Evolutionary conservation across 768 basidiomycete species (phyloP).

Genomic region (Suillus tomentosus): DNA sequence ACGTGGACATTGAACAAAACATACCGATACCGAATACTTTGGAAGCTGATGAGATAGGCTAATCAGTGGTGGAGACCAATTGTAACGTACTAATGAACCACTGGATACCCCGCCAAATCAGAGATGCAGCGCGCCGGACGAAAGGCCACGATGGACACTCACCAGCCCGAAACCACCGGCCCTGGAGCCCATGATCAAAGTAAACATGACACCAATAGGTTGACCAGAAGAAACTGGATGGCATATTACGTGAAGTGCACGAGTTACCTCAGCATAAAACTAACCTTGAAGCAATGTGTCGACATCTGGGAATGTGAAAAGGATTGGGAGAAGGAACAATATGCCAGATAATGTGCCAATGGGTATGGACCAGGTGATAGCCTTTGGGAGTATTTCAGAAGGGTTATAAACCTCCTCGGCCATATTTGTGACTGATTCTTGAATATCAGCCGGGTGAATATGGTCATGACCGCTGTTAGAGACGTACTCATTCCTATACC

Average conservation of each 20-base stretch:
- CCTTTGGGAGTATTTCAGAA: constrained; percentile 52
- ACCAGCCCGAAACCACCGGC: constrained; percentile 66
- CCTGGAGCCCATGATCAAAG: constrained; percentile 60
- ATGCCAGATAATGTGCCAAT: constrained; percentile 54
- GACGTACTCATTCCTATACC: constrained; percentile 63
- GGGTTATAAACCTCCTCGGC: constrained; percentile 69
- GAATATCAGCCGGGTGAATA: constrained; percentile 10
- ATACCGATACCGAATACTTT: constrained; percentile 55
- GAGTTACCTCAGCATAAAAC: constrained; percentile 10
- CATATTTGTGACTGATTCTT: constrained; percentile 55
- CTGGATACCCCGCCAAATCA: constrained; percentile 21
- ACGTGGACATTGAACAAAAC: constrained; percentile 68
- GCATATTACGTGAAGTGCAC: constrained; percentile 12
- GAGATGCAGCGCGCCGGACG: constrained; percentile 4
- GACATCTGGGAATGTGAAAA: constrained; percentile 66
- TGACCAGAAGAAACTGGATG: constrained; percentile 57
- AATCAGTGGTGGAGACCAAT: neutral
- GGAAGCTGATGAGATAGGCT: constrained; percentile 8
- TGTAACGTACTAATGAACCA: constrained; percentile 44
- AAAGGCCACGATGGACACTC: constrained; percentile 17
- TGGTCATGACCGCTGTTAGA: neutral
- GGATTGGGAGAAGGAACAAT: constrained; percentile 59
- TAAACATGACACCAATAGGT: constrained; percentile 64
- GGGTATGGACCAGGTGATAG: constrained; percentile 55
- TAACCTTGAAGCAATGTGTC: constrained; percentile 51